Evolutionary conservation across 495 filamentous ascomycete species (phyloP).

Genomic region (Immersiella caudata): DNA sequence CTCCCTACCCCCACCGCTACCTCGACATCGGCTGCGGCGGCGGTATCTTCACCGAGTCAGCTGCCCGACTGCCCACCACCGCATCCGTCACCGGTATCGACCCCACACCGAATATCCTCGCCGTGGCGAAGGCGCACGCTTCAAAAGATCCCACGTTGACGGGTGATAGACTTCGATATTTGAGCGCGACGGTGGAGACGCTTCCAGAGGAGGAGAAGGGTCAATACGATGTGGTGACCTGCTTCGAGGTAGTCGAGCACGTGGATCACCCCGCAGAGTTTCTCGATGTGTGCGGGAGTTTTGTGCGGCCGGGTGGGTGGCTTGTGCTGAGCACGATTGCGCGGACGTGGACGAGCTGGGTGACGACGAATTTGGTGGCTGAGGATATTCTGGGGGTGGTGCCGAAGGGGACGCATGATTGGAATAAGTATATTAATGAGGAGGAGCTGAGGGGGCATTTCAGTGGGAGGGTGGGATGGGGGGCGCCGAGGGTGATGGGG

Average conservation of each 20-base stretch:
- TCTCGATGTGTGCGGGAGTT: conserved; percentile 64
- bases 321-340: conserved; percentile 89
- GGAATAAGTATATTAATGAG: conserved; percentile 91
- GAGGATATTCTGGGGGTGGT: conserved; percentile 89
- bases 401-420: conserved; percentile 91
- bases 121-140: conserved; percentile 75
- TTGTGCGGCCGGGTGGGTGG: conserved; percentile 90
- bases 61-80: conserved; percentile 73
- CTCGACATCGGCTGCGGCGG: conserved; percentile 96
- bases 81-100: conserved; percentile 79
- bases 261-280: conserved; percentile 73
- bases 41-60: conserved; percentile 92
- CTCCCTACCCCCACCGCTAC: conserved; percentile 57
- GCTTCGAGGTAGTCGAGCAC: conserved; percentile 96
- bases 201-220: conserved; percentile 43
- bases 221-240: conserved; percentile 72
- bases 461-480: conserved; percentile 52
- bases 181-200: conserved; percentile 70
- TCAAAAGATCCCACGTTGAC: conserved; percentile 65
- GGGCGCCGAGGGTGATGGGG: conserved; percentile 66
- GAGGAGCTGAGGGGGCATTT: conserved; percentile 70
- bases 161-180: conserved; percentile 65
- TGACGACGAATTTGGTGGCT: conserved; percentile 89
- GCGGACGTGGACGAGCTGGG: conserved; percentile 79
- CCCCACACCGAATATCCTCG: conserved; percentile 75